Evolutionary conservation across 352 stramenopile species (phyloP).

Genomic region (Globisporangium nunn): DNA sequence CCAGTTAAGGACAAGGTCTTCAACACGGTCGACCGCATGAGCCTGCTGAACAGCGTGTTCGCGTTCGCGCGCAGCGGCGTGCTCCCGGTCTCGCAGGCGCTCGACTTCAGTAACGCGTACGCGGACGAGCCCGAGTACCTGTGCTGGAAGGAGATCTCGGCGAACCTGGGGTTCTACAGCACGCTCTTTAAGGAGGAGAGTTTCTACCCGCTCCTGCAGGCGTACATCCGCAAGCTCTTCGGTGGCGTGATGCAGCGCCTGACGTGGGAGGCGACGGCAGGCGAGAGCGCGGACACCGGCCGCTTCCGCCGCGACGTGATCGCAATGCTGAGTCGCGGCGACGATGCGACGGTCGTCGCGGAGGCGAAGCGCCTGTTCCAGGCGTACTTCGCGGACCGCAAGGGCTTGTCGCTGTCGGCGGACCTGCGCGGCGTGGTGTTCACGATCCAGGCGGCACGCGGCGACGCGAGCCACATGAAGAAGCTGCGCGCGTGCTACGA

Average conservation of each 20-base stretch:
- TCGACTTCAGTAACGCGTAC: conserved; percentile 68
- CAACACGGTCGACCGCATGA: conserved; percentile 86
- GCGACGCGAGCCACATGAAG: conserved; percentile 31
- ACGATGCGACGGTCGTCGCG: conserved; percentile 41
- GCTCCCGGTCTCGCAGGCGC: conserved; percentile 37
- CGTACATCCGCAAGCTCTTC: conserved; percentile 61
- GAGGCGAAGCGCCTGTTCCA: conserved; percentile 51
- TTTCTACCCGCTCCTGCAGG: conserved; percentile 55
- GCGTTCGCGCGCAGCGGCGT: conserved; percentile 77
- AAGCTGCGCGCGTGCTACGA: conserved; percentile 57
- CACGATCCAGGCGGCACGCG: conserved; percentile 39
- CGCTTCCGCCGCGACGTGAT: conserved; percentile 71
- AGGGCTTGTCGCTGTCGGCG: conserved; percentile 30
- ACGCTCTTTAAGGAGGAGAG: conserved; percentile 49
- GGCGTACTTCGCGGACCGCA: conserved; percentile 46
- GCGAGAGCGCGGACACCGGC: conserved; percentile 39
- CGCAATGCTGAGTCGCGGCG: conserved; percentile 51
- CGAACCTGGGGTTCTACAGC: conserved; percentile 53
- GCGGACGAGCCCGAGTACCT: conserved; percentile 51
- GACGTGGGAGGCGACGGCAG: conserved; percentile 31
- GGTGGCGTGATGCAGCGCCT: conserved; percentile 42
- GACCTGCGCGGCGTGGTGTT: conserved; percentile 66
- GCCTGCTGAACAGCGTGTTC: conserved; percentile 91
- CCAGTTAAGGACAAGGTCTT: conserved; percentile 52
- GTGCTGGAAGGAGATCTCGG: conserved; percentile 76